Evolutionary conservation across 1,139 yeast species (phyloP).

Genomic region (Hemisphaericaspora xylanilytica): DNA sequence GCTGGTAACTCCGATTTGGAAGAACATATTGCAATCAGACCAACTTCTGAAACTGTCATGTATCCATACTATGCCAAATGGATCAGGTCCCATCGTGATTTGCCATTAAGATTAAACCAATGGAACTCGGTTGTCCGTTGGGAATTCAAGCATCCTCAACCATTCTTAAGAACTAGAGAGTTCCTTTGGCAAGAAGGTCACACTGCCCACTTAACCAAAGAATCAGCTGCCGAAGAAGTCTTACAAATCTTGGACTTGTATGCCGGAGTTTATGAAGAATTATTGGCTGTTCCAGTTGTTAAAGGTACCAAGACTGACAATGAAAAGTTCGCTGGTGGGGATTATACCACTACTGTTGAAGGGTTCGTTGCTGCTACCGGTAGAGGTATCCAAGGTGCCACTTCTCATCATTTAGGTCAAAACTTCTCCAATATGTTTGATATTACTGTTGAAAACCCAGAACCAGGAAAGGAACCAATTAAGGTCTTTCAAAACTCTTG

Average conservation of each 20-base stretch:
- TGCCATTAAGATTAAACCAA: conserved; percentile 94
- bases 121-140: conserved; percentile 99
- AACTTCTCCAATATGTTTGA: conserved; percentile 98
- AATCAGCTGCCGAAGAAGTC: conserved; percentile 82
- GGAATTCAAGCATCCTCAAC: conserved; percentile 99
- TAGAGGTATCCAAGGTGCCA: conserved; percentile 99
- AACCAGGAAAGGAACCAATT: conserved; percentile 79
- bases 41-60: conserved; percentile 99
- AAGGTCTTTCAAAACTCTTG: conserved; percentile 96
- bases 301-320: conserved; percentile 95
- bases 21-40: conserved; percentile 98
- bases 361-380: conserved; percentile 98
- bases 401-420: conserved; percentile 96
- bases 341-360: conserved; percentile 91
- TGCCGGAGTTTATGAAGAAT: conserved; percentile 79
- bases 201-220: conserved; percentile 86
- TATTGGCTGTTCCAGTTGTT: conserved; percentile 95
- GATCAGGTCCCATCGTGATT: conserved; percentile 97
- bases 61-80: conserved; percentile 99
- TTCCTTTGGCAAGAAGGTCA: conserved; percentile 99
- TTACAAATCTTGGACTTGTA: conserved; percentile 82
- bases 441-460: conserved; percentile 93
- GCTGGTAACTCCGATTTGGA: conserved; percentile 95
- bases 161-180: conserved; percentile 97
- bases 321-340: conserved; percentile 98